Evolutionary conservation across 2,329 filamentous ascomycete species (phyloP).

Genomic region (Trichoderma atrobrunneum): DNA sequence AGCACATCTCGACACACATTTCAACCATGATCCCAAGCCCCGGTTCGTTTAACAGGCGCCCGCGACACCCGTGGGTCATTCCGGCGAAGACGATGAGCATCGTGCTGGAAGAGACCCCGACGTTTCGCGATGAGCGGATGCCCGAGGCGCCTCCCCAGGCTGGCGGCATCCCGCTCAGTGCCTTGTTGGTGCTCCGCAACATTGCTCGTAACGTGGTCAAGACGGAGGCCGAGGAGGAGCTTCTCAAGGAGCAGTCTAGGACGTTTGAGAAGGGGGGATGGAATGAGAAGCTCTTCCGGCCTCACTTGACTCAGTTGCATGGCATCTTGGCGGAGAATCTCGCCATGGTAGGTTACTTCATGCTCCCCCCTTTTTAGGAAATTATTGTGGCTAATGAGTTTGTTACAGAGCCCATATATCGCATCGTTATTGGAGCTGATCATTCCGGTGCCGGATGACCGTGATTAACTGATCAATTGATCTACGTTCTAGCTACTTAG

Average conservation of each 20-base stretch:
- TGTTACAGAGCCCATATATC: conserved; percentile 38
- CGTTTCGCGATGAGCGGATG: conserved; percentile 56
- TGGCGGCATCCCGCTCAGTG: conserved; percentile 74
- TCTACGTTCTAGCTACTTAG: background rate
- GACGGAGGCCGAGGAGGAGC: conserved; percentile 56
- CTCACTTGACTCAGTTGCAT: conserved; percentile 61
- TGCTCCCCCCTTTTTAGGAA: background rate
- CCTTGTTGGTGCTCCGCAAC: conserved; percentile 74
- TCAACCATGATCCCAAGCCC: conserved; percentile 38
- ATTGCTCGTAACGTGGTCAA: conserved; percentile 66
- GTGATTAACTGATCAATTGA: background rate
- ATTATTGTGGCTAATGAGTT: background rate
- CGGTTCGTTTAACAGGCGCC: conserved; percentile 23
- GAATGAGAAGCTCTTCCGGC: conserved; percentile 67
- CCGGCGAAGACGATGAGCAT: conserved; percentile 56
- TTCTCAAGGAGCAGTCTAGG: conserved; percentile 46
- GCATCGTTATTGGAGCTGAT: conserved; percentile 41
- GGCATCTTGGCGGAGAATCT: conserved; percentile 69
- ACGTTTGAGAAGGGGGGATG: conserved; percentile 53
- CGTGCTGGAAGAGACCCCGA: conserved; percentile 55
- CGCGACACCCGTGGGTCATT: conserved; percentile 44
- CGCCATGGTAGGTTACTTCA: conserved; percentile 48
- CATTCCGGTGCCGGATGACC: conserved; percentile 29
- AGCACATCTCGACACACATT: conserved; percentile 68
- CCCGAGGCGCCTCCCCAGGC: conserved; percentile 60